Conservation (phyloP, 345 rosid species). For the Noccaea caerulescens region DNA sequence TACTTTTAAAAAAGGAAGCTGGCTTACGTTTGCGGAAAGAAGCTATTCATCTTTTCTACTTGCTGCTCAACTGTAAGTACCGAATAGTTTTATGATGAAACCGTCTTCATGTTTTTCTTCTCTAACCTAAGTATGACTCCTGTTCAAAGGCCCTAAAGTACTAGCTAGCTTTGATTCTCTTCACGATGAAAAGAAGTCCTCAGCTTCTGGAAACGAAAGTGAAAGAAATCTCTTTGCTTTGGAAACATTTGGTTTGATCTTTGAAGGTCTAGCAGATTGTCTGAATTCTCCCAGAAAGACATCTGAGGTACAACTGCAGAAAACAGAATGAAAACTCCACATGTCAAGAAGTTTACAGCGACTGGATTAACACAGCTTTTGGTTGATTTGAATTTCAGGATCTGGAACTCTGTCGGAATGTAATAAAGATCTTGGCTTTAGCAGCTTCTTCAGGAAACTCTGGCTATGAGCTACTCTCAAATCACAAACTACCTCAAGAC, state of each 20-base stretch:
- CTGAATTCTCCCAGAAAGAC: slow-evolving; percentile 53
- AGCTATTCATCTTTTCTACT: slow-evolving; percentile 64
- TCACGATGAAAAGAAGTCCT: slow-evolving; percentile 42
- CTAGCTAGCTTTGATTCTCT: slow-evolving; percentile 58
- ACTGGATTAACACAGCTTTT: slow-evolving; percentile 3
- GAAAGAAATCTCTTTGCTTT: slow-evolving; percentile 32
- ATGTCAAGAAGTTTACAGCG: slow-evolving; percentile 15
- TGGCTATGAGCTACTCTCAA: slow-evolving; percentile 69
- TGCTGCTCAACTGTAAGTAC: slow-evolving; percentile 77
- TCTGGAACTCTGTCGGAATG: slow-evolving; percentile 68
- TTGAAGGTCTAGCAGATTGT: slow-evolving; percentile 78
- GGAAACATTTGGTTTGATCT: slow-evolving; percentile 49
- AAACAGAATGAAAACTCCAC: neutral
- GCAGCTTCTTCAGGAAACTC: slow-evolving; percentile 74
- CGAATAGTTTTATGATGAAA: neutral
- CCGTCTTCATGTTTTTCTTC: neutral
- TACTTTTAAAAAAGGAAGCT: slow-evolving; percentile 59
- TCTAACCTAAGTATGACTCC: neutral
- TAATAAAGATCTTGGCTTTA: slow-evolving; percentile 64
- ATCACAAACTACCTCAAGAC: slow-evolving; percentile 54
- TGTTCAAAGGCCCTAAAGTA: slow-evolving; percentile 62
- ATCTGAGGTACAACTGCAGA: slow-evolving; percentile 30
- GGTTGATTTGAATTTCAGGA: slow-evolving; percentile 58
- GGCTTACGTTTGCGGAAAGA: slow-evolving; percentile 64
- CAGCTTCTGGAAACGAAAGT: slow-evolving; percentile 44